Evolutionary conservation across 192 early-diverging fungal species (phyloP).

Genomic region (Coemansia sp.): DNA sequence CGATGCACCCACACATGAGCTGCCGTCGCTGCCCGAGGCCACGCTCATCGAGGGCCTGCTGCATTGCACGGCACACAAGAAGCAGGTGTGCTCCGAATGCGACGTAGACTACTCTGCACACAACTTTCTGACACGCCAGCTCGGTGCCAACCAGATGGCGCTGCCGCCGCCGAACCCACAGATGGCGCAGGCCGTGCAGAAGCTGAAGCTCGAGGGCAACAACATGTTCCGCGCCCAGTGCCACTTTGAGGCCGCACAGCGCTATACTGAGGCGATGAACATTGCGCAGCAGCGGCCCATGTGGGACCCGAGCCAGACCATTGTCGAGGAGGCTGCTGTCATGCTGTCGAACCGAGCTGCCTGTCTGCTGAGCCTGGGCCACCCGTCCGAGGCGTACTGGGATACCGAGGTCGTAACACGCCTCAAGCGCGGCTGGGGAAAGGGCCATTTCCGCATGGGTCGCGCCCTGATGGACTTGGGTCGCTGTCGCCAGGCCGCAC

Average conservation of each 20-base stretch:
- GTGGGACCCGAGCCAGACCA: slow-evolving; percentile 70
- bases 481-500: slow-evolving; percentile 74
- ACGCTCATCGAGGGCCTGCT: slow-evolving; percentile 54
- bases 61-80: slow-evolving; percentile 63
- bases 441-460: slow-evolving; percentile 77
- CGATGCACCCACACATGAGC: slow-evolving; percentile 11
- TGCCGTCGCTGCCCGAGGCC: slow-evolving; percentile 9
- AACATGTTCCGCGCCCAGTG: slow-evolving; percentile 79
- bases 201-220: slow-evolving; percentile 79
- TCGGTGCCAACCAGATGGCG: slow-evolving; percentile 61
- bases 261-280: slow-evolving; percentile 87
- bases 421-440: slow-evolving; percentile 69
- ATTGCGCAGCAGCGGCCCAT: slow-evolving; percentile 69
- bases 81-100: slow-evolving; percentile 65
- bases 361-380: slow-evolving; percentile 62
- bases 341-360: slow-evolving; percentile 68
- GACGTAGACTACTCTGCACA: slow-evolving; percentile 61
- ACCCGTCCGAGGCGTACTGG: slow-evolving; percentile 68
- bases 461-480: slow-evolving; percentile 83
- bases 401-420: slow-evolving; percentile 69
- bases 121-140: slow-evolving; percentile 65
- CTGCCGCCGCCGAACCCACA: slow-evolving; percentile 69
- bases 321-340: slow-evolving; percentile 65
- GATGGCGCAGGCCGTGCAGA: slow-evolving; percentile 57
- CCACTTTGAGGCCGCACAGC: slow-evolving; percentile 77